A percentile compares a stretch with the other conserved stretches of the same genome.
Evolutionary conservation across 805 yeast species (phyloP).

Genomic region (Isabelozyma pseudorhagii): DNA sequence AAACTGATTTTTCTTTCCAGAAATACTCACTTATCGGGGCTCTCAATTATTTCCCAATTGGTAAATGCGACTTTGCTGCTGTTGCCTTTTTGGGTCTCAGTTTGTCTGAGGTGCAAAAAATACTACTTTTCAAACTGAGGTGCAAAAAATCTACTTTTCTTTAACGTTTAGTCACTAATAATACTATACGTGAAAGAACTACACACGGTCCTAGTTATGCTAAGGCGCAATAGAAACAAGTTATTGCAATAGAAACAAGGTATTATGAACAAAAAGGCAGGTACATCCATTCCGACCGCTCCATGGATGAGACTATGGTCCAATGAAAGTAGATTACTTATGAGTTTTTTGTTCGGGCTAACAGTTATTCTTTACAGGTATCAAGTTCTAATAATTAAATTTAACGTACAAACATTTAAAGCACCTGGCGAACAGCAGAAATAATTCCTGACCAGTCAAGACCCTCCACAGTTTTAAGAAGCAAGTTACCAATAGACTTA

Average conservation of each 20-base stretch:
- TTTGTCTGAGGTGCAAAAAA: not conserved
- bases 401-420: not conserved
- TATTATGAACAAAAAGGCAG: no score
- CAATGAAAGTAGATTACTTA: no score
- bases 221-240: no score
- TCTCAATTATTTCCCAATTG: not conserved
- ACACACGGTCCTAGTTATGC: no score
- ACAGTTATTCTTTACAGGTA: not conserved
- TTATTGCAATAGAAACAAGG: no score
- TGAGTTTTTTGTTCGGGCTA: no score
- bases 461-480: conserved; percentile 16
- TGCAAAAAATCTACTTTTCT: not conserved
- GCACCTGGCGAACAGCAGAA: conserved; percentile 17
- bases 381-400: not conserved
- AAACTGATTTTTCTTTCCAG: not conserved
- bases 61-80: not conserved
- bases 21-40: not conserved
- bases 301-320: no score
- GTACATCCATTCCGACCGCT: no score
- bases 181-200: no score
- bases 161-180: no score
- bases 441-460: conserved; percentile 18
- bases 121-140: not conserved
- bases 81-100: not conserved
- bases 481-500: conserved; percentile 13